Evolutionary conservation across 768 basidiomycete species (phyloP), one percentile per base, ranked within the genome.

Genomic region (Guyanaporus albipodus): DNA sequence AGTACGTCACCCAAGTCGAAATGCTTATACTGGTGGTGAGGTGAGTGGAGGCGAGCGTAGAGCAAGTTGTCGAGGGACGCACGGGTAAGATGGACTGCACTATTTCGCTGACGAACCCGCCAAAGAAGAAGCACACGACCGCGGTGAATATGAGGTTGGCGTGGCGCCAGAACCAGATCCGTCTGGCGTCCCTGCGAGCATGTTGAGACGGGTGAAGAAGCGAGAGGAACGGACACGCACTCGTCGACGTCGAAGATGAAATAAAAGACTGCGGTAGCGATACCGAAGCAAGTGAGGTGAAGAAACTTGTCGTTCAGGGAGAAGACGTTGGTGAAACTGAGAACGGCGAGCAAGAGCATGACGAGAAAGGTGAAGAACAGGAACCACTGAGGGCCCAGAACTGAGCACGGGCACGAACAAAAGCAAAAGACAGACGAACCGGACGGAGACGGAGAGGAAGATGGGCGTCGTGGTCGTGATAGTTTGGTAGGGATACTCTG

Each of bases 241-340:
- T 92, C 90, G 49, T 92, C 90, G 8, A 90, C 82, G 57, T 92
- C 90, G 27, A 89, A 76, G 38, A 91, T 87, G 59, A 91, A 91
- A 67, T 90, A 92, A 65, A 91, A 91, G 6, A 91, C 78, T 4
- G 69, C 82, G 0, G 88, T 92, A 2, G 88, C 87, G 21, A 87
- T 51, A 44, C 73, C 72, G 48, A 92, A 85, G 63, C 87, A 90
- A 10, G 86, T 55, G 59, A 92, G 88, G 58, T 87, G 90, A 22
- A 90, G 67, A 14, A 91, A 61, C 66, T 90, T 90, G 76, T 85
- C 84, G 59, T 88, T 87, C 15, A 91, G 59, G 1, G 86, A 87
- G 15, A 81, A 71, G 54, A 85, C 71, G 66, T 87, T 78, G 33
- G 90, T 87, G 65, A 92, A 81, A 11, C 90, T 87, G 17, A 92